phyloP scores from a whole-genome alignment of 2,329 filamentous ascomycete genomes.

The Colletotrichum lindemuthianum region DNA sequence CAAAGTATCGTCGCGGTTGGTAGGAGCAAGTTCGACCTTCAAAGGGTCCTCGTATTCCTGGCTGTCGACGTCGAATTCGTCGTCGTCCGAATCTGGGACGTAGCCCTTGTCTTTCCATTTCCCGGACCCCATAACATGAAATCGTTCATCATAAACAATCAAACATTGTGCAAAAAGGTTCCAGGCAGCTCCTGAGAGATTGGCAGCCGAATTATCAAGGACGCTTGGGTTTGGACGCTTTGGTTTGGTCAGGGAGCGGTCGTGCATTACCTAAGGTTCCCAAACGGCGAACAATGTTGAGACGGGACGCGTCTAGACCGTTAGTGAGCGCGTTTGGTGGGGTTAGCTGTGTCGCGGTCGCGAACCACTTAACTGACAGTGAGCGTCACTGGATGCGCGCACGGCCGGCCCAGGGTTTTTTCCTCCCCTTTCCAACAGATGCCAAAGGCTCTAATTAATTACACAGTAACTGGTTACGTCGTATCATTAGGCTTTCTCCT shows the following conservation, averaged over 20 bases:
- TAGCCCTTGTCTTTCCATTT: conserved; percentile 62
- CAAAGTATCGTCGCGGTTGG: neutral
- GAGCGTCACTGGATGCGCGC: conserved; percentile 1
- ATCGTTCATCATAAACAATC: conserved; percentile 34
- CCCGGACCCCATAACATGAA: conserved; percentile 47
- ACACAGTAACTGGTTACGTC: neutral
- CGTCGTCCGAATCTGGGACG: conserved; percentile 62
- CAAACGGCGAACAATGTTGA: conserved; percentile 6
- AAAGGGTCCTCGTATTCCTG: conserved; percentile 37
- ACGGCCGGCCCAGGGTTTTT: conserved; percentile 1
- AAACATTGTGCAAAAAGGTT: conserved; percentile 11
- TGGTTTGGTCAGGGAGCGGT: conserved; percentile 5
- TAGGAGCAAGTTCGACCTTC: conserved; percentile 14
- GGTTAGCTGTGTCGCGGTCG: conserved; percentile 21
- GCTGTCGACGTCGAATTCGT: conserved; percentile 56
- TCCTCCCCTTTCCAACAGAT: no score
- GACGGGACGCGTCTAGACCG: conserved; percentile 28
- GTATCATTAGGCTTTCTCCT: neutral
- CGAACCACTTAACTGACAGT: conserved; percentile 23
- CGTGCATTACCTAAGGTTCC: conserved; percentile 25
- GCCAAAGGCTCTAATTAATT: neutral
- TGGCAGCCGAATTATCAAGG: neutral
- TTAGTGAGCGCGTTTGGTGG: conserved; percentile 31
- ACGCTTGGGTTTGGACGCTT: neutral
- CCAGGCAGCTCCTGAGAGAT: neutral